Percentiles rank a stretch among this genome's conserved stretches.
phyloP scores from a whole-genome alignment of 305 asterid species.

The Rubia tinctorum region DNA sequence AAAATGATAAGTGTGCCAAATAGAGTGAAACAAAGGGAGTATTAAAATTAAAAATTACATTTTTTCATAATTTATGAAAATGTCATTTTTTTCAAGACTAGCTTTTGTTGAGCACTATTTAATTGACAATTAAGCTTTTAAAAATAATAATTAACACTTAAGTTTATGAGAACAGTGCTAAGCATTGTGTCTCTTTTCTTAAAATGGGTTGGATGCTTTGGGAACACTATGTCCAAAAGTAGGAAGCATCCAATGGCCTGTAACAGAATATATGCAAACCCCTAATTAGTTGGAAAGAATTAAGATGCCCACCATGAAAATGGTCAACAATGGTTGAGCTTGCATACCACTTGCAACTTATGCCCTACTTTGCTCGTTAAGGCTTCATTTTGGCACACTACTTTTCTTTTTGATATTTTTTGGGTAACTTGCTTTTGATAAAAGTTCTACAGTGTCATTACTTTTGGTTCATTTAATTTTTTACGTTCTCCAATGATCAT shows the following conservation, averaged over 20 bases:
- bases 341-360: constrained; percentile 9
- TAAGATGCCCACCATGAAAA: constrained; percentile 23
- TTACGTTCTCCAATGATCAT: too few species aligned
- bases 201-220: neutral
- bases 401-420: neutral
- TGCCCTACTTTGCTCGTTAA: constrained; percentile 7
- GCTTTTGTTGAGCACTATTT: too few species aligned
- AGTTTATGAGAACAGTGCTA: too few species aligned
- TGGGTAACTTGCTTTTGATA: neutral
- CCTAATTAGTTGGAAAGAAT: constrained; percentile 16
- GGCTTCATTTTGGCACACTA: constrained; percentile 10
- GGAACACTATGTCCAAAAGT: constrained; percentile 27
- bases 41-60: too few species aligned
- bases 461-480: too few species aligned
- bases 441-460: neutral
- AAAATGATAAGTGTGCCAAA: too few species aligned
- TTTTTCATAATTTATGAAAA: too few species aligned
- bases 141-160: too few species aligned
- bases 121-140: too few species aligned
- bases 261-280: constrained; percentile 21
- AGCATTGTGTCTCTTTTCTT: too few species aligned
- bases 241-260: constrained; percentile 41
- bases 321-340: constrained; percentile 18
- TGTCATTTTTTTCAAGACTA: too few species aligned
- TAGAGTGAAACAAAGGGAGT: too few species aligned